phyloP scores from a whole-genome alignment of 352 stramenopile species.

The Phytophthora agathidicida region DNA sequence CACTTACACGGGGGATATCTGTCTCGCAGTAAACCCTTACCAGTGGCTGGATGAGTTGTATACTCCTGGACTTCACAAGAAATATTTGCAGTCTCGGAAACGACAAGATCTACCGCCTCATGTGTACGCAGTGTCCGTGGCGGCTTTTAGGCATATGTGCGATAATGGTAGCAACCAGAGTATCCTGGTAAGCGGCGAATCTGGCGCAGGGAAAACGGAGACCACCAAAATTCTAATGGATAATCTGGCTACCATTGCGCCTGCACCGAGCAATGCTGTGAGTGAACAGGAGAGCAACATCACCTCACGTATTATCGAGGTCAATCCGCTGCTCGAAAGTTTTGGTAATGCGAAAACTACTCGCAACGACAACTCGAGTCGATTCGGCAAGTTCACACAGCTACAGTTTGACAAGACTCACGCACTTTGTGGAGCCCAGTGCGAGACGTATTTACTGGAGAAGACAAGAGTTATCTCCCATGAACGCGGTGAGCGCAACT shows the following conservation, averaged over 20 bases:
- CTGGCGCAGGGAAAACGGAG: conserved; percentile 93
- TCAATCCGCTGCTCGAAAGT: conserved; percentile 97
- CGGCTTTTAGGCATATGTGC: conserved; percentile 72
- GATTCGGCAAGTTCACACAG: conserved; percentile 98
- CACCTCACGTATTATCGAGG: conserved; percentile 93
- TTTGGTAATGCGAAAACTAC: conserved; percentile 99
- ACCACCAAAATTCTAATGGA: conserved; percentile 94
- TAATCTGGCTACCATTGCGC: conserved; percentile 79
- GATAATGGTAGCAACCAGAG: conserved; percentile 70
- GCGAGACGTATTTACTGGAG: conserved; percentile 96
- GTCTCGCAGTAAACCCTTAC: conserved; percentile 97
- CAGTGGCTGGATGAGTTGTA: conserved; percentile 89
- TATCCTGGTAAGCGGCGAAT: conserved; percentile 88
- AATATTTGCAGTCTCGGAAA: conserved; percentile 63
- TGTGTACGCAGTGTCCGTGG: conserved; percentile 75
- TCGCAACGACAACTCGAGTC: conserved; percentile 96
- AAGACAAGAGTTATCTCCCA: conserved; percentile 95
- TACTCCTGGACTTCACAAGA: conserved; percentile 55
- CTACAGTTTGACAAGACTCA: conserved; percentile 90
- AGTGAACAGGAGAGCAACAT: conserved; percentile 46
- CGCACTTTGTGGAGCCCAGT: conserved; percentile 88
- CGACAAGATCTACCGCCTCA: conserved; percentile 66
- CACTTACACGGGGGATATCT: conserved; percentile 96
- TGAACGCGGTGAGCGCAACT: conserved; percentile 92
- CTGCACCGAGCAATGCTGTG: conserved; percentile 10